Conservation (phyloP, 108 stramenopile genomes). For the Cyclotella atomus region DNA sequence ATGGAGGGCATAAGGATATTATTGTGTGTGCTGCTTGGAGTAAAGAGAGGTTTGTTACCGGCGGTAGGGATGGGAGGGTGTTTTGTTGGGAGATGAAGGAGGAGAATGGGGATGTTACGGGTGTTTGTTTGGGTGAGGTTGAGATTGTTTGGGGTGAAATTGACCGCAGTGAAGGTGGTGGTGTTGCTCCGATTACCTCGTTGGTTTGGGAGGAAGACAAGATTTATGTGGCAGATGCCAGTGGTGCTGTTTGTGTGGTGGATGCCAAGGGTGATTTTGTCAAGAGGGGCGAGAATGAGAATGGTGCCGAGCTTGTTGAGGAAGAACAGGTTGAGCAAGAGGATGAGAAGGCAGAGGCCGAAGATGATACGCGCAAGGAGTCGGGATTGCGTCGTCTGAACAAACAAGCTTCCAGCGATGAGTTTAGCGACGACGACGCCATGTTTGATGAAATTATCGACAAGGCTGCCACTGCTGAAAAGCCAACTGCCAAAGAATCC, state of each 20-base stretch:
- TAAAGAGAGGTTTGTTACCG: constrained; percentile 42
- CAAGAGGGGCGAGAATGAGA: constrained; percentile 37
- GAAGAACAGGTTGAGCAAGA: constrained; percentile 2
- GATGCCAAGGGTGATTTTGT: neutral
- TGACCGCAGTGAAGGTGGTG: neutral
- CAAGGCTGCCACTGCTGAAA: neutral
- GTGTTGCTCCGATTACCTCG: constrained; percentile 22
- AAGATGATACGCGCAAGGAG: neutral
- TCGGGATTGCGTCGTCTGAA: constrained; percentile 6
- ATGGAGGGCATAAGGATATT: constrained; percentile 64
- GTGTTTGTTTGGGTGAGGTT: neutral
- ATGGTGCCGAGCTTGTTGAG: neutral
- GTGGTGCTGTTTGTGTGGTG: constrained; percentile 31
- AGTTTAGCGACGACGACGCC: constrained; percentile 46
- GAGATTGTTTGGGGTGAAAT: neutral
- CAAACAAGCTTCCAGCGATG: neutral
- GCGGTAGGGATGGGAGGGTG: constrained; percentile 65
- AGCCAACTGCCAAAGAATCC: neutral
- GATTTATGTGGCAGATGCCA: constrained; percentile 55
- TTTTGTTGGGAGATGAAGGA: constrained; percentile 62
- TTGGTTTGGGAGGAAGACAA: constrained; percentile 18
- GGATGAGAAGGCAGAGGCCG: neutral
- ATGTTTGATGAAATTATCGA: constrained; percentile 35
- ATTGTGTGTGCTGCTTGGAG: constrained; percentile 61
- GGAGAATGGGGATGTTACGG: neutral